A percentile compares a stretch with the other conserved stretches of the same genome.
phyloP scores from a whole-genome alignment of 208 protist species.

The Angomonas ambiguus region DNA sequence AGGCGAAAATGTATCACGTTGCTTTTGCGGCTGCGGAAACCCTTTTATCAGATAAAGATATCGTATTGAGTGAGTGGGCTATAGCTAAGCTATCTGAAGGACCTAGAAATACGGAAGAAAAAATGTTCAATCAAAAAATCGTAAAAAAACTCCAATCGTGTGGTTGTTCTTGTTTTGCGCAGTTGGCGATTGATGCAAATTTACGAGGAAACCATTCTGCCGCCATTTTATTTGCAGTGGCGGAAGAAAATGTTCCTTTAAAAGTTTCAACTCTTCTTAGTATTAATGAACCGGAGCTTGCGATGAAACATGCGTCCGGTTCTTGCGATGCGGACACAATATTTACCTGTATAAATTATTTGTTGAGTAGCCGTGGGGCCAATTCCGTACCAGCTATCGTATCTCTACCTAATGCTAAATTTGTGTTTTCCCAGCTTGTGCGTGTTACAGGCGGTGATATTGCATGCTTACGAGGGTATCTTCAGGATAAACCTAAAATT shows the following conservation, averaged over 20 bases:
- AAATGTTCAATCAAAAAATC: constrained; percentile 30
- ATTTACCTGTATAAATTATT: constrained; percentile 58
- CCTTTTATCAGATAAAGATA: constrained; percentile 54
- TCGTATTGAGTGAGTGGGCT: constrained; percentile 93
- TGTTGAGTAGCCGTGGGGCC: constrained; percentile 42
- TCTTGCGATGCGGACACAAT: constrained; percentile 49
- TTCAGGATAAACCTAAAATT: constrained; percentile 35
- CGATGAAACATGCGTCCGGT: constrained; percentile 41
- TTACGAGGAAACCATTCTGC: constrained; percentile 36
- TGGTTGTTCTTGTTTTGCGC: constrained; percentile 41
- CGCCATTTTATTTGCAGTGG: constrained; percentile 51
- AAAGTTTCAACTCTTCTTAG: constrained; percentile 61
- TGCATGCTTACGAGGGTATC: constrained; percentile 33
- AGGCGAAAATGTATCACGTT: constrained; percentile 80
- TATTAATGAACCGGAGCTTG: constrained; percentile 63
- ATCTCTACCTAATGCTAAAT: constrained; percentile 17
- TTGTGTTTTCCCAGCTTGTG: constrained; percentile 49
- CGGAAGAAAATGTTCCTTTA: constrained; percentile 38
- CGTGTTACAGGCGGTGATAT: constrained; percentile 31
- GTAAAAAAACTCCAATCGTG: constrained; percentile 43
- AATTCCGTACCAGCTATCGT: constrained; percentile 31
- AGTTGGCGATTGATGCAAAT: constrained; percentile 53
- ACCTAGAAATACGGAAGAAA: constrained; percentile 21
- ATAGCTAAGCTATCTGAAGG: constrained; percentile 72
- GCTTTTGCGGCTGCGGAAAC: constrained; percentile 74